Conservation (phyloP, 2,329 filamentous ascomycete genomes). For the Ceratocystis albifundus region DNA sequence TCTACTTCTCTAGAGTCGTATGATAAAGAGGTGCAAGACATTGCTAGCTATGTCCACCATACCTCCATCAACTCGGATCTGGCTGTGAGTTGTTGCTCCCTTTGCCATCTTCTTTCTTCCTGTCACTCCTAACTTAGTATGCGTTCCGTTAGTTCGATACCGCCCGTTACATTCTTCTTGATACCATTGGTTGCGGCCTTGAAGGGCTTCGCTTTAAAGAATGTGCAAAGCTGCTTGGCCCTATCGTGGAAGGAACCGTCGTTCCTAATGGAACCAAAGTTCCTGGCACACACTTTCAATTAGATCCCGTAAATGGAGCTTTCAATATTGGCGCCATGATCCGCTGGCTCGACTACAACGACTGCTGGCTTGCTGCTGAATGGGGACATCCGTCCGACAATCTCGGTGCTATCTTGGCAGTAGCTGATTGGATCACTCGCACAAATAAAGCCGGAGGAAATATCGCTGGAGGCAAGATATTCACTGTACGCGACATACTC, state of each 20-base stretch:
- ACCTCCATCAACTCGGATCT: constrained; percentile 83
- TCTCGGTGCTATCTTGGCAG: constrained; percentile 87
- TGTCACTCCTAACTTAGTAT: not conserved
- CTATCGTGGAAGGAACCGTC: constrained; percentile 75
- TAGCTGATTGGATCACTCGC: constrained; percentile 93
- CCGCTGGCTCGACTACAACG: constrained; percentile 98
- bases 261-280: constrained; percentile 89
- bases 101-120: no score
- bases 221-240: constrained; percentile 88
- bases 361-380: constrained; percentile 98
- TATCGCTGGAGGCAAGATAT: constrained; percentile 74
- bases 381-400: constrained; percentile 99
- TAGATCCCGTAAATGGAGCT: constrained; percentile 88
- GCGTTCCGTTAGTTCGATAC: constrained; percentile 63
- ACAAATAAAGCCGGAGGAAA: constrained; percentile 68
- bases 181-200: constrained; percentile 91
- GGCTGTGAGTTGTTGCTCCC: constrained; percentile 52
- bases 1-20: constrained; percentile 46
- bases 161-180: constrained; percentile 89
- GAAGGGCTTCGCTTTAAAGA: constrained; percentile 93
- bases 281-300: constrained; percentile 81
- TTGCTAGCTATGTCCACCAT: constrained; percentile 89
- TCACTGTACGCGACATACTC: constrained; percentile 81
- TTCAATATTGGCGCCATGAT: constrained; percentile 99
- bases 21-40: constrained; percentile 88